These are phyloP conservation scores for Ceratobasidium sp. DNA, from an alignment of 1,284 basidiomycete species.

Conservation along the genomic window DNA sequence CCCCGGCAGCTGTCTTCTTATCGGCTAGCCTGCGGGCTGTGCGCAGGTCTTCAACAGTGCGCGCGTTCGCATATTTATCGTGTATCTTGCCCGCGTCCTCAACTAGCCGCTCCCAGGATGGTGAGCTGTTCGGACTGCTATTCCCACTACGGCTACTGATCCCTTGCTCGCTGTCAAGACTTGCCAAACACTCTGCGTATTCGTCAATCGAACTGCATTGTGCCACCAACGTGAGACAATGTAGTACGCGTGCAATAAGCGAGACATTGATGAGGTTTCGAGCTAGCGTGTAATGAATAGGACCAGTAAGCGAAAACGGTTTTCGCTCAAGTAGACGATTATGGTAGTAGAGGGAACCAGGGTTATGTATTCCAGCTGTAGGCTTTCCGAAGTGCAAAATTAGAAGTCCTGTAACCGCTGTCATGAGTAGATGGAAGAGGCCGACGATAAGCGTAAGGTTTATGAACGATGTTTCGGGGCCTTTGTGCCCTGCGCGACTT, in stretches of 20 bases:
- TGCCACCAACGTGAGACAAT: constrained; percentile 54
- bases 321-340: constrained; percentile 55
- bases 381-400: constrained; percentile 56
- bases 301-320: constrained; percentile 55
- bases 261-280: constrained; percentile 59
- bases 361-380: constrained; percentile 54
- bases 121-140: no score
- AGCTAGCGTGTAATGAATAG: constrained; percentile 56
- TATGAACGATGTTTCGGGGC: background rate
- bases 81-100: no score
- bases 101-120: no score
- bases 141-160: no score
- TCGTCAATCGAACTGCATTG: no score
- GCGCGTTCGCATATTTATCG: background rate
- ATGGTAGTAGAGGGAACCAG: constrained; percentile 56
- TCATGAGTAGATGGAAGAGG: constrained; percentile 61
- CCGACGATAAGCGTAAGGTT: constrained; percentile 50
- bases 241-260: constrained; percentile 57
- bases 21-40: background rate
- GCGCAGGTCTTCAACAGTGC: background rate
- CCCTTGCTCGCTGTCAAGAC: no score
- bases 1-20: background rate
- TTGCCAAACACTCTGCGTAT: no score
- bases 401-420: constrained; percentile 56
- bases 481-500: constrained; percentile 58